Evolutionary conservation across 768 basidiomycete species (phyloP), one percentile per base, ranked within the genome.

Genomic region (Mycena belliarum): DNA sequence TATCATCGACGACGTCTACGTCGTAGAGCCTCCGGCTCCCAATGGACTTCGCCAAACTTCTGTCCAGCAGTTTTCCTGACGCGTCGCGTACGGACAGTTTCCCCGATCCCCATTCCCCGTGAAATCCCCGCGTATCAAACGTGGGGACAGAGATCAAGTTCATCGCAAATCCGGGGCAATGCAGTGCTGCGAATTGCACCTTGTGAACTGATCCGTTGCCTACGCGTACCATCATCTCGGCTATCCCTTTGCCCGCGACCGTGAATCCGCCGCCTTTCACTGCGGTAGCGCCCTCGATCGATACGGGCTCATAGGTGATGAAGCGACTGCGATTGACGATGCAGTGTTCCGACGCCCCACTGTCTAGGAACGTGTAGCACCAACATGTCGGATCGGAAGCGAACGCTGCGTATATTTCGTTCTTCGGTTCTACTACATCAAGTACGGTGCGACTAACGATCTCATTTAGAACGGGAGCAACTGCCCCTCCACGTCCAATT

Each of bases 381-480:
- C 29, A 32, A 14, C 29, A 32, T 32, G n/a, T n/a, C n/a, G n/a
- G n/a, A n/a, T n/a, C n/a, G n/a, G n/a, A n/a, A n/a, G n/a, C n/a
- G n/a, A n/a, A n/a, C n/a, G n/a, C n/a, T n/a, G n/a, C n/a, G n/a
- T n/a, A n/a, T n/a, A n/a, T n/a, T n/a, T n/a, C n/a, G n/a, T n/a
- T n/a, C n/a, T n/a, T n/a, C n/a, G n/a, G n/a, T n/a, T n/a, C n/a
- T n/a, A n/a, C n/a, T 57, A 57, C 48, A 44, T 43, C 42, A 15
- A 24, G 16, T 56, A 60, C 40, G 29, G 43, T 55, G 56, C 58
- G 48, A 41, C 20, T 51, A 55, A 56, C 49, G 29, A 10, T 25
- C 32, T 41, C 53, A 6, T 49, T 48, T 40, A 59, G 41, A 59
- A 59, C 20, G 57, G 57, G 26, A 59, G 38, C n/a, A 49, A 16